Evolutionary conservation across 192 early-diverging fungal species (phyloP).

Genomic region (Blastocladiella britannica): DNA sequence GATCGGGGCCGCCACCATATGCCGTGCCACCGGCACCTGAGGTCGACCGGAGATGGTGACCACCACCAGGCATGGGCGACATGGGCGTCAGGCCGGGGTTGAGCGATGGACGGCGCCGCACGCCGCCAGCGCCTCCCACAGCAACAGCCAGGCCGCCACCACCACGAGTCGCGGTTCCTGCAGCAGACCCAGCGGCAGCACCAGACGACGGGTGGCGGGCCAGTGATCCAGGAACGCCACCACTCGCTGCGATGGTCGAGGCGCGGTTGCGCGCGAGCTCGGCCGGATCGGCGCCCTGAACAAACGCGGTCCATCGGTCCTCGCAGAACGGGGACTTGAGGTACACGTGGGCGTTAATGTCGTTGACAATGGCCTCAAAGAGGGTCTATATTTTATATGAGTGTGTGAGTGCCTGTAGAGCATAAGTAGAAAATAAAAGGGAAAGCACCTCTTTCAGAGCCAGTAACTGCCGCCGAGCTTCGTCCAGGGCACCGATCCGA

Average conservation of each 20-base stretch:
- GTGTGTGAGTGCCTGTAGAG: no score
- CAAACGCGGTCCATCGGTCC: constrained; percentile 7
- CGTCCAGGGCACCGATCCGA: constrained; percentile 30
- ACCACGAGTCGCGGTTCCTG: not conserved
- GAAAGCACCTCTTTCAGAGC: constrained; percentile 13
- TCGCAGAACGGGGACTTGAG: constrained; percentile 25
- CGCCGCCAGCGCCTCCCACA: not conserved
- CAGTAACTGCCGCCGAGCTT: constrained; percentile 14
- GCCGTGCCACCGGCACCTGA: no score
- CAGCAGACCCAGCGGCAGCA: no score
- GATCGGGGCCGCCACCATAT: not conserved
- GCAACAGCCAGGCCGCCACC: not conserved
- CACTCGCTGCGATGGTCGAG: not conserved
- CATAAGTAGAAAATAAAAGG: no score
- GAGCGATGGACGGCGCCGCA: not conserved
- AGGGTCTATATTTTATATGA: no score
- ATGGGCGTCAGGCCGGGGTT: not conserved
- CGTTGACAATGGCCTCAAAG: constrained; percentile 27
- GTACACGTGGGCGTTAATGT: constrained; percentile 34
- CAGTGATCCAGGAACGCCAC: no score
- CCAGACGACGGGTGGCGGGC: no score
- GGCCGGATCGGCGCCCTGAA: not conserved
- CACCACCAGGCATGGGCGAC: not conserved
- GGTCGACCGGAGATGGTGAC: no score
- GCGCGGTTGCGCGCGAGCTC: not conserved